These are phyloP conservation scores for Nannochloropsis oceanica DNA, from an alignment of 108 stramenopile genomes.

Conservation along the genomic window DNA sequence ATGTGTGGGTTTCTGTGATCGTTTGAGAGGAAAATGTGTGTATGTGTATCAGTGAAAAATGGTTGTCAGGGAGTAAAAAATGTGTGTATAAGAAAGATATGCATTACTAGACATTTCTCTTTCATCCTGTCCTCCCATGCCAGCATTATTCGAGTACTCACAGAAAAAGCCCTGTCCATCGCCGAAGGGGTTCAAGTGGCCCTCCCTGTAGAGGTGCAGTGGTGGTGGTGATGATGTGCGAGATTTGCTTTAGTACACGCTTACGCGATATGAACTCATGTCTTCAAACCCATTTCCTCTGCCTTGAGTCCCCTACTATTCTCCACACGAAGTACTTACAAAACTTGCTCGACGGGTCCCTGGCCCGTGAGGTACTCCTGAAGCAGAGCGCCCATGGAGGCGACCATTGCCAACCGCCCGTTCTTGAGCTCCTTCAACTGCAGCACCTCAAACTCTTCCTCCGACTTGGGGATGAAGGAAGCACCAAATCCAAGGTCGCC, in stretches of 20 bases:
- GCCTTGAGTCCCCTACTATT: neutral
- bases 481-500: conserved; percentile 79
- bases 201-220: neutral
- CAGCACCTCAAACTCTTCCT: conserved; percentile 47
- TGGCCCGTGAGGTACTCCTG: conserved; percentile 22
- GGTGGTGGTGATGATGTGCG: neutral
- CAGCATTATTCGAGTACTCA: neutral
- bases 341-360: conserved; percentile 10
- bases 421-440: conserved; percentile 76
- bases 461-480: conserved; percentile 45
- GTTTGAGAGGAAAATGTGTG: too few relatives aligned
- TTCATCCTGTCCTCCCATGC: too few relatives aligned
- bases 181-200: conserved; percentile 27
- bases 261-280: too few relatives aligned
- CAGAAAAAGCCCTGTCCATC: conserved; percentile 30
- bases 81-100: too few relatives aligned
- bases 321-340: neutral
- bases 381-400: conserved; percentile 54
- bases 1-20: too few relatives aligned
- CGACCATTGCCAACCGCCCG: conserved; percentile 88
- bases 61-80: too few relatives aligned
- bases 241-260: too few relatives aligned
- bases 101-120: too few relatives aligned
- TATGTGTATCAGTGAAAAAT: too few relatives aligned
- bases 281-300: neutral